phyloP scores from a whole-genome alignment of 2,329 filamentous ascomycete genomes.

The Colletotrichum acutatum region DNA sequence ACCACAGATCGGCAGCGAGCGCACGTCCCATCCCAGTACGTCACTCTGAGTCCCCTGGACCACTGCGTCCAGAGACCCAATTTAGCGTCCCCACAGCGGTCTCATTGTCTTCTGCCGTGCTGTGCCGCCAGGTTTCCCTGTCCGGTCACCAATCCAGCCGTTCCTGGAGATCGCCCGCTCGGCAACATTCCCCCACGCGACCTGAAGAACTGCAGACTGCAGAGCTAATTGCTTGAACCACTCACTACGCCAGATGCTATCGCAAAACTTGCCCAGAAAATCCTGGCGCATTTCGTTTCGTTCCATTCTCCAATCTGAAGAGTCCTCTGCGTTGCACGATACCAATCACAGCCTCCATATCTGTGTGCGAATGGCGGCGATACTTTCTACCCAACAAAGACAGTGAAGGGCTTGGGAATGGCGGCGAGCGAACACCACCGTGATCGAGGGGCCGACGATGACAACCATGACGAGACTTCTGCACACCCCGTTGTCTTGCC shows the following conservation, averaged over 20 bases:
- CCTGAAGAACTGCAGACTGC: slow-evolving; percentile 33
- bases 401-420: slow-evolving; percentile 33
- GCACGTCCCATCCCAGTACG: slow-evolving; percentile 12
- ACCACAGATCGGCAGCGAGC: neutral
- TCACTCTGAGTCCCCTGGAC: neutral
- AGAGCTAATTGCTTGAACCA: slow-evolving; percentile 17
- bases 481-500: neutral
- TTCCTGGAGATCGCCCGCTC: neutral
- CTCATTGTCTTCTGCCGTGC: neutral
- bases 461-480: slow-evolving; percentile 15
- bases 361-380: slow-evolving; percentile 30
- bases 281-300: neutral
- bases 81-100: neutral
- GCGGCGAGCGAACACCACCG: slow-evolving; percentile 14
- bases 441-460: slow-evolving; percentile 18
- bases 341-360: neutral
- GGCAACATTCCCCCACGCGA: neutral
- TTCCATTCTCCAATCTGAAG: neutral
- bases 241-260: neutral
- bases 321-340: neutral
- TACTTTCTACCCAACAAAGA: slow-evolving; percentile 6
- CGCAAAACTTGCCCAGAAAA: neutral
- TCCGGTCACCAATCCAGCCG: slow-evolving; percentile 8
- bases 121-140: slow-evolving; percentile 5
- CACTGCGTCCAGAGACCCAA: neutral